Evolutionary conservation across 306 rosid genomes (phyloP), one percentile per base, ranked within the genome.

Genomic region (Pyrus betulifolia): DNA sequence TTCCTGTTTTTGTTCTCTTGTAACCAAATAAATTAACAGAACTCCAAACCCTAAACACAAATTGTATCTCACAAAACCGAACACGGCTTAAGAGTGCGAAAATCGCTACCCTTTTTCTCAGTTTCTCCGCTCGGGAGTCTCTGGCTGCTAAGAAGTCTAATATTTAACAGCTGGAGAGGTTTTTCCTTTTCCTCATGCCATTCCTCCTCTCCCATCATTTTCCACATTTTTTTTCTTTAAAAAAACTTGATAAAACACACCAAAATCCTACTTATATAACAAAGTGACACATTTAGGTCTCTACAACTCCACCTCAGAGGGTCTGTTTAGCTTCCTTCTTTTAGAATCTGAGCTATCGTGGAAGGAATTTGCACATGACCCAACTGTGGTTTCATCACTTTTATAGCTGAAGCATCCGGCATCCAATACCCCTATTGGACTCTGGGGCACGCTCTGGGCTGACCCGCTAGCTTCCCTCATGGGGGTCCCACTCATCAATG

Each of bases 351-450:
- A 86, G 76, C 78, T 79, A 83, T 49, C 83, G 8, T 84, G 86
- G 62, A 94, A 84, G 76, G 93, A 85, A 55, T 81, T 87, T 60
- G 86, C 87, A 85, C 89, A 92, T 78, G 97, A 91, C 82, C 80
- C 90, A 81, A 67, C 87, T 78, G 87, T 80, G 69, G 83, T 82
- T 59, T 88, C 97, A 82, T 91, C 89, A 75, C 90, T 92, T 83
- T 81, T 96, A 86, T 87, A 86, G 94, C 96, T 91, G 72, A 91
- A 89, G 86, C 96, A 89, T 25, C 88, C 62, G 18, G 87, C 86
- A 22, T 96, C 93, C 81, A 96, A 80, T 42, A 96, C 98, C 75
- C 96, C 97, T 23, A 89, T 88, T 72, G 99, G 99, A 30, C 94
- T 92, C 70, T 71, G 90, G 4, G 96, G 96, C 82, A 82, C 89